Conservation (phyloP, 1,139 yeast species). For the Yamadazyma oceani region DNA sequence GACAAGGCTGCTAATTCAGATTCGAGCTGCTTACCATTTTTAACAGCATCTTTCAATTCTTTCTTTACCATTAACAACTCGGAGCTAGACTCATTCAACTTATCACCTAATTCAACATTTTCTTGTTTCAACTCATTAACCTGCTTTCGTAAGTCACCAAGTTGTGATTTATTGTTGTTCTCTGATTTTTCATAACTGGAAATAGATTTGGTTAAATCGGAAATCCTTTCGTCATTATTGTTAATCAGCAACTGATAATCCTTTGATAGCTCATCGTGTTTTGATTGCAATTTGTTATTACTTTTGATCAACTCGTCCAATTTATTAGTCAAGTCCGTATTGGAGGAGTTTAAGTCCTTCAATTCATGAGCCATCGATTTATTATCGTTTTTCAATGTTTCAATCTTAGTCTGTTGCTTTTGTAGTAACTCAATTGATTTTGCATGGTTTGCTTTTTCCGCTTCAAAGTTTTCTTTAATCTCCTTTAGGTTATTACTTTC, state of each 20-base stretch:
- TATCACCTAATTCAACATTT: conserved; percentile 10
- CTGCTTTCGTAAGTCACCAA: conserved; percentile 10
- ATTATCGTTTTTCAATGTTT: conserved; percentile 8
- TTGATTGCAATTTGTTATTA: conserved; percentile 8
- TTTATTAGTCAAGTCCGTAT: conserved; percentile 8
- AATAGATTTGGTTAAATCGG: conserved; percentile 11
- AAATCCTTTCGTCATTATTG: conserved; percentile 8
- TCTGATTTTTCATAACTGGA: conserved; percentile 10
- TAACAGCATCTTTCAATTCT: conserved; percentile 9
- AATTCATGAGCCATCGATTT: conserved; percentile 20
- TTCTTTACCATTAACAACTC: conserved; percentile 12
- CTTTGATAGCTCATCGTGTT: conserved; percentile 11
- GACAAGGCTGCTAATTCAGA: conserved; percentile 3
- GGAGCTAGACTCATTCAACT: conserved; percentile 7
- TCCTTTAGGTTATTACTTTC: conserved; percentile 6
- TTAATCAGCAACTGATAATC: conserved; percentile 7
- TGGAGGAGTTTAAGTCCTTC: conserved; percentile 10
- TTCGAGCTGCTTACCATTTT: conserved; percentile 4
- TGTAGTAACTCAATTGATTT: conserved; percentile 17
- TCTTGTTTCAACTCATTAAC: conserved; percentile 14
- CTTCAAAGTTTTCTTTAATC: conserved; percentile 8
- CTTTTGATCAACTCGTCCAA: conserved; percentile 7
- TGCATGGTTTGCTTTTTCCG: conserved; percentile 21
- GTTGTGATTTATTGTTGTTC: conserved; percentile 11
- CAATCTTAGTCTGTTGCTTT: conserved; percentile 12